Evolutionary conservation across 106 monocot genomes (phyloP).

Genomic region (Dioscorea alata): DNA sequence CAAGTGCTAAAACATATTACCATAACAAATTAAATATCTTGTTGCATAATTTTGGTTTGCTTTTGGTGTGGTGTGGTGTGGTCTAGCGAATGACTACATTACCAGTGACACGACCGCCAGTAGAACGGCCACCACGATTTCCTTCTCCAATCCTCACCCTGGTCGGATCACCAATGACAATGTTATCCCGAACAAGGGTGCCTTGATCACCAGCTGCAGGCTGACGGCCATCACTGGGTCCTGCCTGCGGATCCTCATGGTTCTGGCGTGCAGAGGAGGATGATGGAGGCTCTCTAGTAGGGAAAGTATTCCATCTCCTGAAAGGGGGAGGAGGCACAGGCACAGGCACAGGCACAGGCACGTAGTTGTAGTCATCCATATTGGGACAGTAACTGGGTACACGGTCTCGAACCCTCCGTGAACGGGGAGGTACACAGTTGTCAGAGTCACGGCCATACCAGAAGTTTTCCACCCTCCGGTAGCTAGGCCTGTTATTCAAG

Average conservation of each 20-base stretch:
- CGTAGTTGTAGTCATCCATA: neutral
- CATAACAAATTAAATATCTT: neutral
- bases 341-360: too few species aligned
- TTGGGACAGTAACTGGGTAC: neutral
- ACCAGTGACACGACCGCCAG: conserved; percentile 1
- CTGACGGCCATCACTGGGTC: neutral
- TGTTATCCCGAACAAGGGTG: conserved; percentile 3
- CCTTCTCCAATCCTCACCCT: conserved; percentile 5
- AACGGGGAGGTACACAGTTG: neutral
- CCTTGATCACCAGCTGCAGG: neutral
- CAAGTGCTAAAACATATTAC: neutral
- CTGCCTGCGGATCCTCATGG: neutral
- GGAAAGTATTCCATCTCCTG: neutral
- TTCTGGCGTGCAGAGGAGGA: neutral
- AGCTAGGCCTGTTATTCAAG: neutral
- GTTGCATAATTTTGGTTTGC: too few species aligned
- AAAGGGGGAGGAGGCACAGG: neutral
- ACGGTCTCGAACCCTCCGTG: neutral
- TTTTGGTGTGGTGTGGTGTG: neutral
- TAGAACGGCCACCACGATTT: neutral
- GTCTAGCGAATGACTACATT: neutral
- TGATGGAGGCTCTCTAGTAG: neutral
- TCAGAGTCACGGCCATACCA: neutral
- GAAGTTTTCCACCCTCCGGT: neutral
- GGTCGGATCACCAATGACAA: conserved; percentile 1